A percentile compares a stretch with the other conserved stretches of the same genome.
These are phyloP conservation scores for Epichloe bromicola DNA, from an alignment of 2,329 filamentous ascomycete genomes.

Conservation along the genomic window DNA sequence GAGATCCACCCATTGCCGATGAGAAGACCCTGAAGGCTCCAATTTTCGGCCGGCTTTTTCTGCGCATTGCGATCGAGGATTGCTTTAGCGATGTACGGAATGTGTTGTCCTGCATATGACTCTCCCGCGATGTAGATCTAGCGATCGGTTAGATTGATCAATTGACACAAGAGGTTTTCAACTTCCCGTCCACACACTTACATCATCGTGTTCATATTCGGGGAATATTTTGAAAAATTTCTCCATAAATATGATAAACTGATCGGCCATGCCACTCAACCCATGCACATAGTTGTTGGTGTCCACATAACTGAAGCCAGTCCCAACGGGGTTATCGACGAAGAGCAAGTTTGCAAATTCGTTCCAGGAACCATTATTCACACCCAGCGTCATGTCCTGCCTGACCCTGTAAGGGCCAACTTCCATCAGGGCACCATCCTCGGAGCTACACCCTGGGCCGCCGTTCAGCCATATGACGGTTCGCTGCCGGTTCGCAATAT, in stretches of 20 bases:
- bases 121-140: conserved; percentile 92
- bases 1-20: conserved; percentile 99
- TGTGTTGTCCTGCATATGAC: conserved; percentile 93
- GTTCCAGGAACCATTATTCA: conserved; percentile 95
- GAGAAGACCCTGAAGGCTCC: conserved; percentile 73
- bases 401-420: conserved; percentile 84
- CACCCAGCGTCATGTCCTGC: conserved; percentile 54
- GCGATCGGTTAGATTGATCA: neutral
- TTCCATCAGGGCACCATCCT: conserved; percentile 94
- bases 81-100: conserved; percentile 87
- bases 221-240: conserved; percentile 88
- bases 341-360: conserved; percentile 96
- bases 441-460: conserved; percentile 90
- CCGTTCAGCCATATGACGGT: conserved; percentile 97
- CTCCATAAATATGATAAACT: conserved; percentile 80
- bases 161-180: too few species aligned
- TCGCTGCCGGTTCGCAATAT: conserved; percentile 82
- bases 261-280: conserved; percentile 74
- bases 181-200: conserved; percentile 33
- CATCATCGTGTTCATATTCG: conserved; percentile 83
- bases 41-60: conserved; percentile 26
- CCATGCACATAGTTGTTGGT: conserved; percentile 79
- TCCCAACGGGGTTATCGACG: conserved; percentile 93
- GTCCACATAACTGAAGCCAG: conserved; percentile 90
- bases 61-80: conserved; percentile 78